Percentiles rank a stretch among this genome's conserved stretches.
phyloP scores from a whole-genome alignment of 2,329 filamentous ascomycete species.

The Sarocladium brachiariae region DNA sequence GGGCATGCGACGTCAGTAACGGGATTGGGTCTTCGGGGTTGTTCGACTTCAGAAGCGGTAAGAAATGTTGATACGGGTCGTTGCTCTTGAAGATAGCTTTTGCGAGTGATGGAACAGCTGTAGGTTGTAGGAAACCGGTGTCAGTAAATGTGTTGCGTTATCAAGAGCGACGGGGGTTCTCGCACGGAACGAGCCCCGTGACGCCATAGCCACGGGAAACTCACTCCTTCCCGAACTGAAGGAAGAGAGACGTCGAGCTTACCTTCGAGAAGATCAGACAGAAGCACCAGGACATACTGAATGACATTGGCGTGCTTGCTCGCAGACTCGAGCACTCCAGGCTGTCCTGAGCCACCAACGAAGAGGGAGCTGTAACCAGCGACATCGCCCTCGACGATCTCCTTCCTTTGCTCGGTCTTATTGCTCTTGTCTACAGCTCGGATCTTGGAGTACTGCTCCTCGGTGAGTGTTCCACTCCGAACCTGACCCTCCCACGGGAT shows the following conservation, averaged over 20 bases:
- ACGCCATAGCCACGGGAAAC: not conserved
- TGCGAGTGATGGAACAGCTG: slow-evolving; percentile 74
- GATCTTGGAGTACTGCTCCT: slow-evolving; percentile 91
- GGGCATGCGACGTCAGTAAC: slow-evolving; percentile 79
- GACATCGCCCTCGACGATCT: slow-evolving; percentile 73
- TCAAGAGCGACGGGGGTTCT: not conserved
- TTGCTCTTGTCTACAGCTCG: slow-evolving; percentile 94
- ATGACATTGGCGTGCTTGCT: slow-evolving; percentile 83
- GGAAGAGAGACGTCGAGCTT: slow-evolving; percentile 21
- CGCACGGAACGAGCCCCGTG: not conserved
- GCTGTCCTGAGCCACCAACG: slow-evolving; percentile 63
- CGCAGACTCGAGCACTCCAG: slow-evolving; percentile 74
- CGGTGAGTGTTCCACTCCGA: slow-evolving; percentile 85
- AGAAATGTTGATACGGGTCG: slow-evolving; percentile 74
- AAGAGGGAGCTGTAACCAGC: slow-evolving; percentile 76
- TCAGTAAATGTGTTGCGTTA: not conserved
- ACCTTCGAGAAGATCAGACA: slow-evolving; percentile 85
- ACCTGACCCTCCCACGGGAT: slow-evolving; percentile 98
- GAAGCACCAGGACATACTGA: slow-evolving; percentile 88
- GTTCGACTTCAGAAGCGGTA: slow-evolving; percentile 80
- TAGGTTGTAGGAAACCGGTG: not conserved
- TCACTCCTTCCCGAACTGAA: not conserved
- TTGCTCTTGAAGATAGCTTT: slow-evolving; percentile 68
- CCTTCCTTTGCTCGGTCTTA: slow-evolving; percentile 73
- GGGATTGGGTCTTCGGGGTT: slow-evolving; percentile 72